Evolutionary conservation across 331 rosid genomes (phyloP).

Genomic region (Spiraea crenata): DNA sequence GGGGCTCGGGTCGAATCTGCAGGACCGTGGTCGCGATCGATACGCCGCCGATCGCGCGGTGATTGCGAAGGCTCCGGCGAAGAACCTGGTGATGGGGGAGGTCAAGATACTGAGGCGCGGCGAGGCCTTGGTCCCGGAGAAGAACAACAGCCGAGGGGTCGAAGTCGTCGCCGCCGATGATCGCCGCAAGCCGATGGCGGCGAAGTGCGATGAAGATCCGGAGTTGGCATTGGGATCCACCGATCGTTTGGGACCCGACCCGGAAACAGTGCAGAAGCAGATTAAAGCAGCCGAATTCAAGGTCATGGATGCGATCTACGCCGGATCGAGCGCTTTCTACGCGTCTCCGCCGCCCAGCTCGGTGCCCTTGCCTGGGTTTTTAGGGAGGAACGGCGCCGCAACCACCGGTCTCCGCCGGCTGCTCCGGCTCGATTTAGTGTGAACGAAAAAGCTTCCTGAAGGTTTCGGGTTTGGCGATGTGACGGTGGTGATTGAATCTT

Average conservation of each 20-base stretch:
- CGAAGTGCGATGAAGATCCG: background rate
- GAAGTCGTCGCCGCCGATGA: slow-evolving; percentile 9
- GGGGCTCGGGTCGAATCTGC: slow-evolving; percentile 12
- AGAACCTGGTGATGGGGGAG: slow-evolving; percentile 48
- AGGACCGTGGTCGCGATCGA: slow-evolving; percentile 21
- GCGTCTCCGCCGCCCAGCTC: slow-evolving; percentile 79
- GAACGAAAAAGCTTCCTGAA: slow-evolving; percentile 7
- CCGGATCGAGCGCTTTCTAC: slow-evolving; percentile 55
- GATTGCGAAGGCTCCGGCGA: slow-evolving; percentile 34
- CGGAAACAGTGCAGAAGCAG: slow-evolving; percentile 56
- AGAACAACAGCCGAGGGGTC: background rate
- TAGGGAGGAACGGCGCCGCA: slow-evolving; percentile 51
- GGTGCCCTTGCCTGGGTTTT: slow-evolving; percentile 61
- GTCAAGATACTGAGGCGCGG: slow-evolving; percentile 70
- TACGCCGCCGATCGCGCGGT: slow-evolving; percentile 4
- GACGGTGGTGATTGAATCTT: background rate
- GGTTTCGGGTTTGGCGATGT: background rate
- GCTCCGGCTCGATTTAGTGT: slow-evolving; percentile 53
- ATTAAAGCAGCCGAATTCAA: slow-evolving; percentile 45
- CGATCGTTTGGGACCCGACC: slow-evolving; percentile 72
- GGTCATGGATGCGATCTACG: slow-evolving; percentile 50
- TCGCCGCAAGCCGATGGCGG: slow-evolving; percentile 20
- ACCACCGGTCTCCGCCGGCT: slow-evolving; percentile 56
- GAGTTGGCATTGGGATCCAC: slow-evolving; percentile 57
- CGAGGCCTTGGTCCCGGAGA: slow-evolving; percentile 37